These are phyloP conservation scores for Cubamyces lactineus DNA, from an alignment of 768 basidiomycete species.

Conservation along the genomic window DNA sequence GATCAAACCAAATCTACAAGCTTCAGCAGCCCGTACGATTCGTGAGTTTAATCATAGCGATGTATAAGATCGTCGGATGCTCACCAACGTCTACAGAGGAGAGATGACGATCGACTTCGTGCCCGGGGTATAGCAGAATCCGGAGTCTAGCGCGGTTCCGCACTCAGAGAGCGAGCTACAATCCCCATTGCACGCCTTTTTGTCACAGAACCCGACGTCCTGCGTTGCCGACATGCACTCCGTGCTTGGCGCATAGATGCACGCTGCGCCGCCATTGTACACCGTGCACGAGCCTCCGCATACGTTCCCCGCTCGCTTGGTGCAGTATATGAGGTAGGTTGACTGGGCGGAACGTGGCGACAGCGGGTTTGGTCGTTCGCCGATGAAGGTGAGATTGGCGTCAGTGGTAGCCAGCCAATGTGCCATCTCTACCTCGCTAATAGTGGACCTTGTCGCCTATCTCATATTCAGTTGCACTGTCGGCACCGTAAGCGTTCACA, in stretches of 20 bases:
- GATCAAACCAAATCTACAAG: too few relatives aligned
- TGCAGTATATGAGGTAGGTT: conserved; percentile 36
- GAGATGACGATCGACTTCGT: conserved; percentile 30
- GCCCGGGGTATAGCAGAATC: conserved; percentile 36
- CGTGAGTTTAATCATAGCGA: too few relatives aligned
- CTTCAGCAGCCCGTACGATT: too few relatives aligned
- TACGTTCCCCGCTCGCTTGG: conserved; percentile 22
- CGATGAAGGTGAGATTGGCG: conserved; percentile 26
- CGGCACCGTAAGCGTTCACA: too few relatives aligned
- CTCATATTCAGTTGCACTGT: too few relatives aligned
- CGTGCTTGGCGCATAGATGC: conserved; percentile 33
- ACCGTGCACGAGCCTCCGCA: conserved; percentile 39
- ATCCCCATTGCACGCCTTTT: conserved; percentile 27
- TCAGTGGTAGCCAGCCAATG: conserved; percentile 27
- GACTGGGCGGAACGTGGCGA: conserved; percentile 19
- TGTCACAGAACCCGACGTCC: conserved; percentile 37
- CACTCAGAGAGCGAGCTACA: conserved; percentile 34
- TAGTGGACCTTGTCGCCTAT: background rate
- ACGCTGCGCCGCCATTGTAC: conserved; percentile 32
- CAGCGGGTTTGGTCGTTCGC: conserved; percentile 13
- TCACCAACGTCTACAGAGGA: background rate
- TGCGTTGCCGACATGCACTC: conserved; percentile 35
- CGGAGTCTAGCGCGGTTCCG: conserved; percentile 29
- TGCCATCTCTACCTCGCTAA: conserved; percentile 2
- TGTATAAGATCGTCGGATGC: too few relatives aligned